phyloP scores from a whole-genome alignment of 1,284 basidiomycete genomes.

The Inonotus obliquus region DNA sequence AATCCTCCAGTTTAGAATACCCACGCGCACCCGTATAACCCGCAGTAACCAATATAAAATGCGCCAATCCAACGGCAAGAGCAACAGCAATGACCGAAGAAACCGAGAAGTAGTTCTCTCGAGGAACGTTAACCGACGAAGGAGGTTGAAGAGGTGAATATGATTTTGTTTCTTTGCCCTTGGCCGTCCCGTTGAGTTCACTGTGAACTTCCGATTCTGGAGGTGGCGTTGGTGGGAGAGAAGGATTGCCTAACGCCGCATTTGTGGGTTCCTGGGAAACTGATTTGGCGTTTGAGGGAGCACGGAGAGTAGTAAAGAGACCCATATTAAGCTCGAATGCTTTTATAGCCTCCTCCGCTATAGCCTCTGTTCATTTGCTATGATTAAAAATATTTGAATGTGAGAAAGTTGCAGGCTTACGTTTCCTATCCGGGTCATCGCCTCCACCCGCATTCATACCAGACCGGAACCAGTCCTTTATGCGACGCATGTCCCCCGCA shows the following conservation, averaged over 20 bases:
- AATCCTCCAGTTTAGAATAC: slow-evolving; percentile 39
- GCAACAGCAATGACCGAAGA: slow-evolving; percentile 42
- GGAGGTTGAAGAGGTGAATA: slow-evolving; percentile 2
- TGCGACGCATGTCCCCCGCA: slow-evolving; percentile 61
- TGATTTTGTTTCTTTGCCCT: slow-evolving; percentile 13
- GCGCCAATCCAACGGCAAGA: slow-evolving; percentile 45
- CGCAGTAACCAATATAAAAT: slow-evolving; percentile 45
- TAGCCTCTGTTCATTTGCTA: slow-evolving; percentile 28
- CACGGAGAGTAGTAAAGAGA: slow-evolving; percentile 52
- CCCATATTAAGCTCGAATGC: slow-evolving; percentile 68
- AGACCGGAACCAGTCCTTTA: slow-evolving; percentile 74
- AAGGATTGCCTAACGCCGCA: slow-evolving; percentile 25
- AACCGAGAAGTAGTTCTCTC: slow-evolving; percentile 28
- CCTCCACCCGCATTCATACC: slow-evolving; percentile 67
- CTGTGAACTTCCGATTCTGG: background rate
- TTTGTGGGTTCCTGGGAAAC: slow-evolving; percentile 10
- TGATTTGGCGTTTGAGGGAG: slow-evolving; percentile 5
- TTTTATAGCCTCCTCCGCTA: slow-evolving; percentile 60
- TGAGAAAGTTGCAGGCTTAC: slow-evolving; percentile 30
- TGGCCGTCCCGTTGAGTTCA: background rate
- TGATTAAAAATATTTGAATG: background rate
- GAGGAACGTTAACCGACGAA: slow-evolving; percentile 6
- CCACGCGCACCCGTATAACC: slow-evolving; percentile 47
- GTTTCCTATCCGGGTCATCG: slow-evolving; percentile 50
- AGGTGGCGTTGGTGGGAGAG: slow-evolving; percentile 21